Percentiles rank a stretch among this genome's conserved stretches.
Conservation (phyloP, 306 rosid species). For the Citrullus amarus region DNA sequence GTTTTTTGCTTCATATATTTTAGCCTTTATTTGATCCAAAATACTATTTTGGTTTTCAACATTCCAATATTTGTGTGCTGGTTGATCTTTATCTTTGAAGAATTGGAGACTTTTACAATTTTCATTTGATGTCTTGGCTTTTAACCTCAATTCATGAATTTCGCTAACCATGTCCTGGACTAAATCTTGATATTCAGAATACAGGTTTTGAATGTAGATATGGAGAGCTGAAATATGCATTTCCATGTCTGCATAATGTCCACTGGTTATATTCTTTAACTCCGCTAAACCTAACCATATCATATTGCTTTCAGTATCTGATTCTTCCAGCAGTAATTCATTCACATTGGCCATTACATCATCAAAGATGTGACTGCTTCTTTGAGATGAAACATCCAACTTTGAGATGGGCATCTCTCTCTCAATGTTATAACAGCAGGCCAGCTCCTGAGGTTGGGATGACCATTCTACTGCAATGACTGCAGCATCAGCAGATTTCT, state of each 20-base stretch:
- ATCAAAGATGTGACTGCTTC: conserved; percentile 16
- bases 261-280: conserved; percentile 29
- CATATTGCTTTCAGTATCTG: conserved; percentile 27
- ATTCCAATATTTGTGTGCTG: conserved; percentile 16
- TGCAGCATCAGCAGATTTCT: conserved; percentile 40
- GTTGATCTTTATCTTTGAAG: conserved; percentile 14
- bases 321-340: conserved; percentile 28
- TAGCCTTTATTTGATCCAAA: conserved; percentile 36
- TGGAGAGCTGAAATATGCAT: conserved; percentile 19
- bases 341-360: conserved; percentile 19
- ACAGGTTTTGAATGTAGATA: conserved; percentile 22
- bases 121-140: conserved; percentile 29
- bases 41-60: conserved; percentile 19
- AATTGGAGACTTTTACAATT: conserved; percentile 17
- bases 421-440: conserved; percentile 16
- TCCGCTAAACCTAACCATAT: conserved; percentile 29
- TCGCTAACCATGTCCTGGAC: conserved; percentile 32
- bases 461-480: conserved; percentile 46
- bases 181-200: conserved; percentile 27
- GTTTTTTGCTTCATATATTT: conserved; percentile 33
- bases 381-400: conserved; percentile 19
- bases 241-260: conserved; percentile 30
- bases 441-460: conserved; percentile 25
- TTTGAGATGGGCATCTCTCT: conserved; percentile 19
- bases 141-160: conserved; percentile 33